Percentiles rank a stretch among this genome's conserved stretches.
Conservation (phyloP, 1,139 yeast genomes). For the Kodamaea derodonti region DNA sequence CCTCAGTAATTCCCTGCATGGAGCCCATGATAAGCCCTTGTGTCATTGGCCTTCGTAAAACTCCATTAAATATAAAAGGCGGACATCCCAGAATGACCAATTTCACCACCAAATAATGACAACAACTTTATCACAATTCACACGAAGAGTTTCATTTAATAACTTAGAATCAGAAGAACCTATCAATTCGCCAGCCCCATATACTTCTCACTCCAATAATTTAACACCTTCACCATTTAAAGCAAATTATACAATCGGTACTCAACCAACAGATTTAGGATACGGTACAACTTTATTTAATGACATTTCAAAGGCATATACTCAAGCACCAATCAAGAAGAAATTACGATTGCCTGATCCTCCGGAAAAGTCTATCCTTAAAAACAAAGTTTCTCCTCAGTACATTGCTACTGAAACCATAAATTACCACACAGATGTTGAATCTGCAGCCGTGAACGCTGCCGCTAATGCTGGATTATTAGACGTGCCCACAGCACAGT, state of each 20-base stretch:
- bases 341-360: constrained; percentile 25
- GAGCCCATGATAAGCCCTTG: not conserved
- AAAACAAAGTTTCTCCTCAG: constrained; percentile 33
- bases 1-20: not conserved
- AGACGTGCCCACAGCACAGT: constrained; percentile 10
- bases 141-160: constrained; percentile 44
- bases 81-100: too few relatives aligned
- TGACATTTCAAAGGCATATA: constrained; percentile 15
- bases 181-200: not conserved
- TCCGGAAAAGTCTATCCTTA: constrained; percentile 39
- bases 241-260: constrained; percentile 6
- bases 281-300: constrained; percentile 13
- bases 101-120: too few relatives aligned
- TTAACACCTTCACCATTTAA: constrained; percentile 4
- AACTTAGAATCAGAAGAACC: constrained; percentile 31
- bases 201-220: not conserved
- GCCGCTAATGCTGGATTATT: constrained; percentile 11
- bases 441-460: constrained; percentile 9
- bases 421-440: constrained; percentile 23
- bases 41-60: not conserved
- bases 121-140: constrained; percentile 12
- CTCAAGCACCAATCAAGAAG: constrained; percentile 11
- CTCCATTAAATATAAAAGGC: too few relatives aligned
- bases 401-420: constrained; percentile 17
- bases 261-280: constrained; percentile 12